Conservation (phyloP, 2,329 filamentous ascomycete species). For the Colletotrichum costaricense region DNA sequence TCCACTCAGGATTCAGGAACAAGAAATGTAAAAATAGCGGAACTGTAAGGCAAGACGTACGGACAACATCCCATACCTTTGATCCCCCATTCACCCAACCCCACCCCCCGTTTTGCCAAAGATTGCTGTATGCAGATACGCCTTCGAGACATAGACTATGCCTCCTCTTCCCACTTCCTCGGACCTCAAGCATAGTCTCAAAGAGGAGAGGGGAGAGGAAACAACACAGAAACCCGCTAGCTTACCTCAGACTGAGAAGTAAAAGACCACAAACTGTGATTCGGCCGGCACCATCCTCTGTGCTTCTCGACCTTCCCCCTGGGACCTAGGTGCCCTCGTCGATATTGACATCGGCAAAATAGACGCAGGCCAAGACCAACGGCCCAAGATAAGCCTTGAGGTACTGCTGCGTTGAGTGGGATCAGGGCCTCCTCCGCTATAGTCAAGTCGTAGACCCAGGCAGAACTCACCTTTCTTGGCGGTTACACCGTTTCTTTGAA, state of each 20-base stretch:
- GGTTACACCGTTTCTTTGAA: conserved; percentile 12
- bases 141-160: not conserved
- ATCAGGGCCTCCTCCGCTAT: not conserved
- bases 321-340: not conserved
- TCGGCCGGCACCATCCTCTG: not conserved
- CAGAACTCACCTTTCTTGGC: not conserved
- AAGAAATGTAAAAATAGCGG: not conserved
- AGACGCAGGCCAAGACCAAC: conserved; percentile 16
- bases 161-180: no score
- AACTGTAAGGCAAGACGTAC: not conserved
- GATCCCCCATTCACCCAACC: no score
- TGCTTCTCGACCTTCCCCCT: no score
- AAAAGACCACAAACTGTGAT: not conserved
- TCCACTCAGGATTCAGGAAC: not conserved
- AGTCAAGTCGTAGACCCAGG: not conserved
- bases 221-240: not conserved
- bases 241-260: not conserved
- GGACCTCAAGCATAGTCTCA: not conserved
- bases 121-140: not conserved
- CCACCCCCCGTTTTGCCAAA: not conserved
- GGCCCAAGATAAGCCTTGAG: conserved; percentile 7
- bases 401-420: not conserved
- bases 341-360: not conserved
- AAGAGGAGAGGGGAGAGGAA: not conserved
- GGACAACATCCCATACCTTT: not conserved